phyloP scores from a whole-genome alignment of 78 protist genomes.

The Pigoraptor vietnamica region DNA sequence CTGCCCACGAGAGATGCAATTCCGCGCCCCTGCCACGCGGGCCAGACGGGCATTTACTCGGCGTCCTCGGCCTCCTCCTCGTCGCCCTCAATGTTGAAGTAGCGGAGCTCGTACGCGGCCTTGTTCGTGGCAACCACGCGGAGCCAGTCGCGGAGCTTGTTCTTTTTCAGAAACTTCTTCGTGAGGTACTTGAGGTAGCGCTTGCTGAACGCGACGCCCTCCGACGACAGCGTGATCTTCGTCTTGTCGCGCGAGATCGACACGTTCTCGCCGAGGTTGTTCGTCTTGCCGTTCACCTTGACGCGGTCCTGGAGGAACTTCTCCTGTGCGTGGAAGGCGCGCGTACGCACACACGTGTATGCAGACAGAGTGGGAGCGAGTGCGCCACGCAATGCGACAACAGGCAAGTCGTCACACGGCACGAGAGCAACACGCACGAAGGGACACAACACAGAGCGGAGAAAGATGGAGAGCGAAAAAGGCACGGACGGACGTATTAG shows the following conservation, averaged over 20 bases:
- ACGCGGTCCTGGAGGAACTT: conserved; percentile 41
- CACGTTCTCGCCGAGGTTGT: conserved; percentile 73
- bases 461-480: too few species aligned
- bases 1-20: too few species aligned
- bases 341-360: too few species aligned
- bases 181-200: conserved; percentile 87
- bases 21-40: too few species aligned
- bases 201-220: conserved; percentile 59
- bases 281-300: conserved; percentile 72
- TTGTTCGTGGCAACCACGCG: conserved; percentile 77
- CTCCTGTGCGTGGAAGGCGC: background rate
- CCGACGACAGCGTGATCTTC: conserved; percentile 42
- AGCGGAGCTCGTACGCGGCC: conserved; percentile 53
- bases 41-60: too few species aligned
- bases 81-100: conserved; percentile 63
- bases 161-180: conserved; percentile 86
- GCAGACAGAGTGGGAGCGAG: too few species aligned
- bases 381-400: too few species aligned
- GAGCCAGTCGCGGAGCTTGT: conserved; percentile 75
- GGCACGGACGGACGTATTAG: too few species aligned
- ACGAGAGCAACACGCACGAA: too few species aligned
- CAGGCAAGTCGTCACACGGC: too few species aligned
- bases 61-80: conserved; percentile 42
- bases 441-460: too few species aligned
- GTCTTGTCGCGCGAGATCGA: conserved; percentile 40